Percentiles rank a stretch among this genome's conserved stretches.
Evolutionary conservation across 176 grass and related monocot species (phyloP).

Genomic region (Phragmites australis): DNA sequence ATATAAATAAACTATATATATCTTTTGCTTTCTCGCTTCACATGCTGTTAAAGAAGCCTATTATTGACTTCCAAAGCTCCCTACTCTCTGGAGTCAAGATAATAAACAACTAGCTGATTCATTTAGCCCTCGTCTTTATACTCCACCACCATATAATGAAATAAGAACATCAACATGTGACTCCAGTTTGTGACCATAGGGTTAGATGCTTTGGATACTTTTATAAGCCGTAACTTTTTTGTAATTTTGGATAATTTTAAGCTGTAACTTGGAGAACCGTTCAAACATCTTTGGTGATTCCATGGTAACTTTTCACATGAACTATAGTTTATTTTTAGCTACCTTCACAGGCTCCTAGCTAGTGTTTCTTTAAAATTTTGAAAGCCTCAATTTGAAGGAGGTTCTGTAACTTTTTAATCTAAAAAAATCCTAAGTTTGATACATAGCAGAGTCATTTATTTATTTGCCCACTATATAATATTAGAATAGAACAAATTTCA

Average conservation of each 20-base stretch:
- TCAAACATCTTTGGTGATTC: slow-evolving; percentile 68
- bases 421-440: too few relatives aligned
- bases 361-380: neutral
- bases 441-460: too few relatives aligned
- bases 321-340: slow-evolving; percentile 7
- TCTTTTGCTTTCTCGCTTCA: neutral
- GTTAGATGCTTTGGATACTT: slow-evolving; percentile 38
- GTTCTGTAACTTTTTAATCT: neutral
- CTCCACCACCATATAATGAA: slow-evolving; percentile 15
- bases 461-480: too few relatives aligned
- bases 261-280: slow-evolving; percentile 48
- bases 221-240: slow-evolving; percentile 34
- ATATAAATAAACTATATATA: neutral
- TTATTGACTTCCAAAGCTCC: slow-evolving; percentile 37
- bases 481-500: too few relatives aligned
- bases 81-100: slow-evolving; percentile 32
- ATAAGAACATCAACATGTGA: slow-evolving; percentile 39
- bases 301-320: slow-evolving; percentile 52
- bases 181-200: slow-evolving; percentile 23
- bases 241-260: slow-evolving; percentile 6
- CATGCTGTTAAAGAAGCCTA: slow-evolving; percentile 10
- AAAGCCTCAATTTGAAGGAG: neutral
- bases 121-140: slow-evolving; percentile 35
- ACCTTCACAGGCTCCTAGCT: neutral
- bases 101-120: neutral